phyloP scores from a whole-genome alignment of 441 rosid species.

The Eutrema salsugineum region DNA sequence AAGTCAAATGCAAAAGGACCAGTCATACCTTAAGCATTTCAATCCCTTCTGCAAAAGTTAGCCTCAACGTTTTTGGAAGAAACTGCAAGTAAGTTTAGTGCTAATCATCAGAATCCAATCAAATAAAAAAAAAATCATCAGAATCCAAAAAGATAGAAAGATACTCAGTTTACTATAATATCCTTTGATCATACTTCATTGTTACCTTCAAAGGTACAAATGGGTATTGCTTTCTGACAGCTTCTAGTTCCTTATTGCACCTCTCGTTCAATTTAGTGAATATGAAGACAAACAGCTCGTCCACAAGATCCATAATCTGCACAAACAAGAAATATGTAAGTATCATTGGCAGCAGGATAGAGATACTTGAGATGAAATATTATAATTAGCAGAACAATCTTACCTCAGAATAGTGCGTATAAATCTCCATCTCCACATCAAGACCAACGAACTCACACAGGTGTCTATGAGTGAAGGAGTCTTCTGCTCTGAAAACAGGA shows the following conservation, averaged over 20 bases:
- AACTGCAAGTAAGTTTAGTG: constrained; percentile 52
- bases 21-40: constrained; percentile 80
- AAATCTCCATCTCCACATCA: constrained; percentile 90
- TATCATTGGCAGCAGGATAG: not conserved
- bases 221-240: constrained; percentile 69
- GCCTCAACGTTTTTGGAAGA: constrained; percentile 55
- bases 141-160: constrained; percentile 2
- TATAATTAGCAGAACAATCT: not conserved
- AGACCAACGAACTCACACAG: constrained; percentile 85
- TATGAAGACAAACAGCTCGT: constrained; percentile 60
- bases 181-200: not conserved
- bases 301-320: constrained; percentile 90
- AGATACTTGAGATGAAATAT: not conserved
- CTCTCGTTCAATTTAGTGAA: constrained; percentile 65
- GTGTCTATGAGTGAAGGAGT: constrained; percentile 81
- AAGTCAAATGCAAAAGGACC: not conserved
- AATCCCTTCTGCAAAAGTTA: constrained; percentile 81
- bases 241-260: constrained; percentile 74
- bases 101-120: constrained; percentile 27
- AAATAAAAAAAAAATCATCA: too few species aligned
- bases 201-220: constrained; percentile 83
- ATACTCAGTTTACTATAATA: not conserved
- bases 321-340: constrained; percentile 20
- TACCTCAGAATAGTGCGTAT: constrained; percentile 79
- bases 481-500: constrained; percentile 81